Percentiles rank a stretch among this genome's conserved stretches.
Conservation (phyloP, 257 asterid species). For the Solanum peruvianum region DNA sequence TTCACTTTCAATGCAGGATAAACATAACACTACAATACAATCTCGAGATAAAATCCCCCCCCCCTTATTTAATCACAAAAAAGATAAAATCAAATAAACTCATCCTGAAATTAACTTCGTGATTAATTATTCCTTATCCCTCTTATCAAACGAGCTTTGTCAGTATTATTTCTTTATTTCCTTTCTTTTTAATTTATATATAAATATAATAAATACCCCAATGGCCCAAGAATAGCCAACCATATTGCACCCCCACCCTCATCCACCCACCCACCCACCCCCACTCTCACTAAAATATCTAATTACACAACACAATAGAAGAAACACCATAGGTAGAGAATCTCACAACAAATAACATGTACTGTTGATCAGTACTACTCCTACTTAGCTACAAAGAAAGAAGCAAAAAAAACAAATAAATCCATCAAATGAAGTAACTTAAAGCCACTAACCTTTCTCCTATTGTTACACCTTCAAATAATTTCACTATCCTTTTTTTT, state of each 20-base stretch:
- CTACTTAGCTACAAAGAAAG: background rate
- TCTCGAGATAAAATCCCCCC: background rate
- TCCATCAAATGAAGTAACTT: background rate
- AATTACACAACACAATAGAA: constrained; percentile 9
- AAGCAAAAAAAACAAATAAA: background rate
- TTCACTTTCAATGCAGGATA: background rate
- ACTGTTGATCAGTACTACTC: background rate
- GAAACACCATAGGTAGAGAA: constrained; percentile 2
- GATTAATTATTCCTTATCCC: background rate
- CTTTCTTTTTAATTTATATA: background rate
- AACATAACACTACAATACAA: background rate
- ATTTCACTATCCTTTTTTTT: background rate
- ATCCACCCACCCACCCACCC: background rate
- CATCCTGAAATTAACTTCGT: too few relatives aligned
- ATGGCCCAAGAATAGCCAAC: constrained; percentile 58
- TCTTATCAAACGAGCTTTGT: background rate
- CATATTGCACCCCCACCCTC: constrained; percentile 21
- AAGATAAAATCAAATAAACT: background rate
- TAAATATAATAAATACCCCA: constrained; percentile 16
- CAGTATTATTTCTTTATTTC: background rate
- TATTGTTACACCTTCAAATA: background rate
- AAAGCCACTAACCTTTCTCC: constrained; percentile 5
- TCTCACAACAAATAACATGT: constrained; percentile 18
- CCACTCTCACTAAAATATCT: constrained; percentile 22
- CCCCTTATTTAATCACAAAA: background rate